Base-by-base conservation (phyloP, 148 eudicot genomes). In the Rhododendron kiyosumense region DNA sequence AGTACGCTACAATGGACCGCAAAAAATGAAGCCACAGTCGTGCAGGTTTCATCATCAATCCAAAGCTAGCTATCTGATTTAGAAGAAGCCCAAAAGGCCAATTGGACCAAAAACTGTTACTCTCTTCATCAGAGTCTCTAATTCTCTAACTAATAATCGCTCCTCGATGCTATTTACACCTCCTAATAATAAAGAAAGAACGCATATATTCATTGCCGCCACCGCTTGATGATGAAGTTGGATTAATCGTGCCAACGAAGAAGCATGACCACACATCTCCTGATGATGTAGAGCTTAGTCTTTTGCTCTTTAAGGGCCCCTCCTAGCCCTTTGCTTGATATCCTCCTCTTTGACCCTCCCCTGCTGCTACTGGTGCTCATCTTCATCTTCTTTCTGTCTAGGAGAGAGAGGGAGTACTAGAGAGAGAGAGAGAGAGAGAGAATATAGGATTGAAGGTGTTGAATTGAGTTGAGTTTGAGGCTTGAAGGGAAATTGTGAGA, bases 221-320 rank as follows among this genome's bases (percentile, higher is more conserved):
- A 5, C 93, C 92, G 79, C 45, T 94, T 90, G 49, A 11, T 0
- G 28, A 52, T 1, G 36, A 5, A 7, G 61, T 15, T 5, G 30
- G 71, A 51, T 87, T 84, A 93, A 26, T 96, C 99, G 92, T 96
- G 98, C 93, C 95, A 96, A 79, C 99, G 95, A 82, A 96, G 95
- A 24, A 96, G 96, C 99, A 96, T 96, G 79, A 96, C 99, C 5
- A 96, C 98, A 87, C 99, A 96, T 89, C 99, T 91, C 79, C 92
- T 91, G 5, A 96, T 96, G 9, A 96, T 96, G 83, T 92, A 92
- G 20, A 92, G 91, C 87, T 48, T 88, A 3, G 92, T 88, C 87
- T 90, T 92, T 86, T 90, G 93, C 61, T 92, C 86, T 71, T 85
- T 90, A 1, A 92, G 90, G 52, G 95, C 93, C 24, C 95, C 93